Conservation (phyloP, 1,139 yeast genomes). For the Candida sp. region DNA sequence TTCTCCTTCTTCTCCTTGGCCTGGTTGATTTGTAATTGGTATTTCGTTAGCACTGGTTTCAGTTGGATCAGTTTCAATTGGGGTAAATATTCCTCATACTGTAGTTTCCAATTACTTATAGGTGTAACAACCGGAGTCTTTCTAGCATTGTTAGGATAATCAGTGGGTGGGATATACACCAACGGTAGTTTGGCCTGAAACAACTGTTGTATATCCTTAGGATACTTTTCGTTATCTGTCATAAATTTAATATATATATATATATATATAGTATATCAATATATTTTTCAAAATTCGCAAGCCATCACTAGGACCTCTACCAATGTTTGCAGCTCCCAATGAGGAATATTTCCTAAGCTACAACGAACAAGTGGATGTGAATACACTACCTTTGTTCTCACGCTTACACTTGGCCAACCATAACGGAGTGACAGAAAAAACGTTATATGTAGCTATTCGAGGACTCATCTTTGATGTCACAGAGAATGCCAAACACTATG, state of each 20-base stretch:
- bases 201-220: slow-evolving; percentile 59
- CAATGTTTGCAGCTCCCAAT: background rate
- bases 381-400: slow-evolving; percentile 30
- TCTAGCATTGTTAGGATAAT: slow-evolving; percentile 50
- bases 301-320: background rate
- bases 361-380: slow-evolving; percentile 19
- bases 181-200: slow-evolving; percentile 74
- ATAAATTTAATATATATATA: background rate
- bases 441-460: slow-evolving; percentile 68
- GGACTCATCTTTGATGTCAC: slow-evolving; percentile 80
- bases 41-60: slow-evolving; percentile 4
- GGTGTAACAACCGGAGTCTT: slow-evolving; percentile 52
- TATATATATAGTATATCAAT: too few species aligned
- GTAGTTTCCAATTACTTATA: slow-evolving; percentile 35
- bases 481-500: slow-evolving; percentile 61
- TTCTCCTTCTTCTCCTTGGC: slow-evolving; percentile 18
- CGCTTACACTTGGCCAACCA: slow-evolving; percentile 29
- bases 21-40: slow-evolving; percentile 9
- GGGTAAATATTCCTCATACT: slow-evolving; percentile 27
- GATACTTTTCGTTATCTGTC: slow-evolving; percentile 46
- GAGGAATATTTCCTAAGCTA: slow-evolving; percentile 4
- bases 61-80: slow-evolving; percentile 13
- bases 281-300: background rate
- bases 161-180: slow-evolving; percentile 50
- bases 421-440: slow-evolving; percentile 27